These are phyloP conservation scores for Ambrosia trifida DNA, from an alignment of 129 eudicot species.

Conservation along the genomic window DNA sequence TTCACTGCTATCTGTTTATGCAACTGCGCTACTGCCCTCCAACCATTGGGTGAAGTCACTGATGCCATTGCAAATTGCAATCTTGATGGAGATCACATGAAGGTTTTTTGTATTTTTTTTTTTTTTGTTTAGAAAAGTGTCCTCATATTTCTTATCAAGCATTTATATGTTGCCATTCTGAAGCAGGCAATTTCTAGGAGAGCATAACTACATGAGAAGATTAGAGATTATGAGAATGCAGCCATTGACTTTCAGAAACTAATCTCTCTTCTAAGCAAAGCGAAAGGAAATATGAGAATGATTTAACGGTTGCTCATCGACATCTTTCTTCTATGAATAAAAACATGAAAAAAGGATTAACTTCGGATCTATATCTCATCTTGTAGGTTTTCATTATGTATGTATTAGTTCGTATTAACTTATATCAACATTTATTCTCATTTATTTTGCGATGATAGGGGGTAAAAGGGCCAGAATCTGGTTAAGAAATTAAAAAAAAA, in stretches of 20 bases:
- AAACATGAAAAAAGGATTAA: no score
- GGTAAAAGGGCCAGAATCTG: conserved; percentile 66
- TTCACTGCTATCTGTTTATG: conserved; percentile 86
- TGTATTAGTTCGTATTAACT: no score
- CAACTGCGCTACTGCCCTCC: conserved; percentile 96
- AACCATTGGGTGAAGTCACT: conserved; percentile 67
- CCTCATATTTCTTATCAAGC: background rate
- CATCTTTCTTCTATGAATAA: no score
- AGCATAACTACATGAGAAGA: conserved; percentile 84
- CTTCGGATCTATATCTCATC: no score
- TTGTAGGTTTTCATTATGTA: no score
- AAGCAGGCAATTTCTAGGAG: conserved; percentile 86
- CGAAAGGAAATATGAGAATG: conserved; percentile 11
- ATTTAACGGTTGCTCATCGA: no score
- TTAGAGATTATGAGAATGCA: conserved; percentile 84
- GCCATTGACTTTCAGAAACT: conserved; percentile 58
- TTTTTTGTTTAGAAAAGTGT: no score
- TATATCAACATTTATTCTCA: no score
- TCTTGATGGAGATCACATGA: conserved; percentile 63
- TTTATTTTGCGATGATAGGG: conserved; percentile 49
- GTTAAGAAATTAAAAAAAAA: conserved; percentile 81
- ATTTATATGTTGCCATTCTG: background rate
- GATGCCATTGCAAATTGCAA: conserved; percentile 98
- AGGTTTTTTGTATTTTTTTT: conserved; percentile 54
- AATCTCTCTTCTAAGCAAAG: conserved; percentile 54